Evolutionary conservation across 2,329 filamentous ascomycete genomes (phyloP), one percentile per base, ranked within the genome.

Genomic region (Zopfia rhizophila): DNA sequence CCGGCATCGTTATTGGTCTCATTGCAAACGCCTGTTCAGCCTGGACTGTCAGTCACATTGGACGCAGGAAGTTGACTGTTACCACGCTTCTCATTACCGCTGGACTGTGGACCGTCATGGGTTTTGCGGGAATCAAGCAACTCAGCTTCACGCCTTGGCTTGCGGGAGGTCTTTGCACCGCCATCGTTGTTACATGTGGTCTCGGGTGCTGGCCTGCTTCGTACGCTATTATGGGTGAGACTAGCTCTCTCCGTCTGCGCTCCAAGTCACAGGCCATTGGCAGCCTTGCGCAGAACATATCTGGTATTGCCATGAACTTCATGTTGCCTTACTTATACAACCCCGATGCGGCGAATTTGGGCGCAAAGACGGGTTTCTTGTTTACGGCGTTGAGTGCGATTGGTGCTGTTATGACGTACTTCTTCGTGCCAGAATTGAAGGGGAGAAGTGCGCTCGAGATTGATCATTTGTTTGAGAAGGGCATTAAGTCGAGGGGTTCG

Each of bases 151-250:
- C 48, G 30, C 36, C 51, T 8, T 55, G 48, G 51, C n/a, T 53
- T 14, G 32, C 44, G 2, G 55, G 48, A 30, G 52, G 38, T 5
- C 13, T 48, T 11, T 38, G 23, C 14, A 51, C 35, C 4, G 27
- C 18, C 8, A 38, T 55, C 29, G 18, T 58, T 16, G 31, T 51
- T 12, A 27, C 37, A 10, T 51, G 45, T 23, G 55, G 55, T 32
- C 45, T 58, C 18, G 55, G 55, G 2, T 45, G 36, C 25, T 58
- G 55, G 55, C 55, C 55, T 10, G 40, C 45, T 14, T 53, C 48
- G 14, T 58, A 58, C 31, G 52, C 55, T 5, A 42, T 58, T 28
- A 28, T 49, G 13, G 43, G 43, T 14, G 53, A 53, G 24, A 54
- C 51, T 1, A 38, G 29, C 17, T 47, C 53, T 7, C 32, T 56